These are phyloP conservation scores for Boeremia exigua DNA, from an alignment of 2,329 filamentous ascomycete species.

Conservation along the genomic window DNA sequence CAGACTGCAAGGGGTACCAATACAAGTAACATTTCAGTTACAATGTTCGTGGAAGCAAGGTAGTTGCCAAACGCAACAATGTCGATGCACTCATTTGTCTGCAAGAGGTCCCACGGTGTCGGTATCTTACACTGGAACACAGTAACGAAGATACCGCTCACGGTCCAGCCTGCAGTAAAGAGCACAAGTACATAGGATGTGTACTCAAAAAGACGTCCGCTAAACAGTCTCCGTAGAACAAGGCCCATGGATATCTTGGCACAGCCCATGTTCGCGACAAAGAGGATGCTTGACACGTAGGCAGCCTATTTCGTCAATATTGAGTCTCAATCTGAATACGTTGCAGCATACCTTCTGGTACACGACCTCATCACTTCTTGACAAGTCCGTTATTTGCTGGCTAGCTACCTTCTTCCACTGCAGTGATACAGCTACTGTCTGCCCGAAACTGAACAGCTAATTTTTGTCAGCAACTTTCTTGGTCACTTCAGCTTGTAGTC, in stretches of 20 bases:
- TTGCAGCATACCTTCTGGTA: slow-evolving; percentile 30
- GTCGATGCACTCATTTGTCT: slow-evolving; percentile 27
- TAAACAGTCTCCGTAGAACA: slow-evolving; percentile 29
- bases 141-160: slow-evolving; percentile 33
- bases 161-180: slow-evolving; percentile 33
- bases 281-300: slow-evolving; percentile 34
- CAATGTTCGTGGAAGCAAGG: slow-evolving; percentile 35
- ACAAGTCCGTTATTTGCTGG: slow-evolving; percentile 20
- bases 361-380: slow-evolving; percentile 9
- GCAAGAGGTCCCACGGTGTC: slow-evolving; percentile 25
- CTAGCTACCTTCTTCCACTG: slow-evolving; percentile 31
- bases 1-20: slow-evolving; percentile 37
- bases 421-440: slow-evolving; percentile 35
- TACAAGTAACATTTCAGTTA: slow-evolving; percentile 34
- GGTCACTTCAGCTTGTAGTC: neutral
- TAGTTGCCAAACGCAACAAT: slow-evolving; percentile 37
- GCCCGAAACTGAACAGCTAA: slow-evolving; percentile 38
- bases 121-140: slow-evolving; percentile 35
- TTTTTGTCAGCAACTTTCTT: neutral
- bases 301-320: slow-evolving; percentile 27
- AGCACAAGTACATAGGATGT: slow-evolving; percentile 25
- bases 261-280: slow-evolving; percentile 41
- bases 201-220: slow-evolving; percentile 23
- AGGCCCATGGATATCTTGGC: slow-evolving; percentile 34
- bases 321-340: too few relatives aligned